A percentile compares a stretch with the other conserved stretches of the same genome.
phyloP scores from a whole-genome alignment of 768 basidiomycete genomes.

The Mycena sanguinolenta region DNA sequence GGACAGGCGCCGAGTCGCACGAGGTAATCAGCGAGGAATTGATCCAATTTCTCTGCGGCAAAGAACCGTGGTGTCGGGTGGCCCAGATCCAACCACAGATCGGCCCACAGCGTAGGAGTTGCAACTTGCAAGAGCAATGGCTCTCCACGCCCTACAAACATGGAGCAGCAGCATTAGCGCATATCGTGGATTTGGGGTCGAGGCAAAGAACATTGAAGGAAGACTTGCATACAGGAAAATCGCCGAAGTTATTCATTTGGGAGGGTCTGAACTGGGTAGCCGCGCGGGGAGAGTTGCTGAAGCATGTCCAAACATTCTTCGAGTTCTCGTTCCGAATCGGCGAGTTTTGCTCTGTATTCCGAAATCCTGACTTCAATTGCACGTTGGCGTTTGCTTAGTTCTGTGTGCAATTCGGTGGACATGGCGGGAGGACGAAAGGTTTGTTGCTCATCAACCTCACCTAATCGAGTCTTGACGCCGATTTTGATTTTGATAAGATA shows the following conservation, averaged over 20 bases:
- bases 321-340: not conserved
- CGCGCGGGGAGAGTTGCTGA: too few species aligned
- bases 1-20: not conserved
- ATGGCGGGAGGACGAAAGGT: too few species aligned
- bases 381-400: too few species aligned
- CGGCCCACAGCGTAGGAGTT: not conserved
- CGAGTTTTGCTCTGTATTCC: not conserved
- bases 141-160: slow-evolving; percentile 17
- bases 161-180: slow-evolving; percentile 13
- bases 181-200: not conserved
- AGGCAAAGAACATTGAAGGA: not conserved
- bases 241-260: slow-evolving; percentile 20
- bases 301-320: too few species aligned
- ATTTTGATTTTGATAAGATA: too few species aligned
- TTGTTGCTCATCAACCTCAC: too few species aligned
- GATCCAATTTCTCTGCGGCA: not conserved
- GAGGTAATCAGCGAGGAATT: not conserved
- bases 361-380: too few species aligned
- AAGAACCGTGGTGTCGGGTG: not conserved
- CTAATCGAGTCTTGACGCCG: too few species aligned
- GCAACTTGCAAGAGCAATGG: slow-evolving; percentile 9
- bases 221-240: slow-evolving; percentile 16
- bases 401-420: too few species aligned
- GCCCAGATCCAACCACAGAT: not conserved
- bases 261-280: too few species aligned